Evolutionary conservation across 192 early-diverging fungal species (phyloP).

Genomic region (Backusella luteola): DNA sequence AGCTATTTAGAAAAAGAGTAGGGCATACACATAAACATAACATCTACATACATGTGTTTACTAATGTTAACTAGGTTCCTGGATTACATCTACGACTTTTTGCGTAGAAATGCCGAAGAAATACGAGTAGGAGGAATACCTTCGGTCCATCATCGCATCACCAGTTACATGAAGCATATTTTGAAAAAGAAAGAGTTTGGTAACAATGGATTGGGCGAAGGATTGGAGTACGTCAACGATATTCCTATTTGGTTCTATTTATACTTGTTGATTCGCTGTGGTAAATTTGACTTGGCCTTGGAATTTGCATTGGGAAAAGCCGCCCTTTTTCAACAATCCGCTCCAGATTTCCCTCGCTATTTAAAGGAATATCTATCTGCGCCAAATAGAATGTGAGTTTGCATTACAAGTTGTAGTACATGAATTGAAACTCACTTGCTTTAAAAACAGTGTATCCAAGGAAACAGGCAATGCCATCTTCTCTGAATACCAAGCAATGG

Average conservation of each 20-base stretch:
- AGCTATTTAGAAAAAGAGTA: slow-evolving; percentile 22
- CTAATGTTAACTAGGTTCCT: background rate
- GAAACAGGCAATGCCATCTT: slow-evolving; percentile 52
- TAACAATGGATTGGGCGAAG: background rate
- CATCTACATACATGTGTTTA: background rate
- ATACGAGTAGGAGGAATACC: background rate
- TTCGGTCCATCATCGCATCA: background rate
- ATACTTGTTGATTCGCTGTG: slow-evolving; percentile 77
- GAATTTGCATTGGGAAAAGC: slow-evolving; percentile 61
- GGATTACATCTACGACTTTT: slow-evolving; percentile 2
- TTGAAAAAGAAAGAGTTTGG: slow-evolving; percentile 4
- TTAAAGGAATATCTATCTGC: slow-evolving; percentile 55
- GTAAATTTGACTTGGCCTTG: slow-evolving; percentile 65
- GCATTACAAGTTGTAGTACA: no score
- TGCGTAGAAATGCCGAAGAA: background rate
- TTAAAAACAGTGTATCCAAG: slow-evolving; percentile 28
- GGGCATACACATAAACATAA: background rate
- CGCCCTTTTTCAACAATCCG: slow-evolving; percentile 48
- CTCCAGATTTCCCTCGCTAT: slow-evolving; percentile 69
- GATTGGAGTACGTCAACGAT: slow-evolving; percentile 36
- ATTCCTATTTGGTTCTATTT: slow-evolving; percentile 87
- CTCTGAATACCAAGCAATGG: slow-evolving; percentile 52
- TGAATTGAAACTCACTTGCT: no score
- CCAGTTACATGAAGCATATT: background rate
- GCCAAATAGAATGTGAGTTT: background rate